Conservation (phyloP, 1,139 yeast genomes). For the Pichia sp. region DNA sequence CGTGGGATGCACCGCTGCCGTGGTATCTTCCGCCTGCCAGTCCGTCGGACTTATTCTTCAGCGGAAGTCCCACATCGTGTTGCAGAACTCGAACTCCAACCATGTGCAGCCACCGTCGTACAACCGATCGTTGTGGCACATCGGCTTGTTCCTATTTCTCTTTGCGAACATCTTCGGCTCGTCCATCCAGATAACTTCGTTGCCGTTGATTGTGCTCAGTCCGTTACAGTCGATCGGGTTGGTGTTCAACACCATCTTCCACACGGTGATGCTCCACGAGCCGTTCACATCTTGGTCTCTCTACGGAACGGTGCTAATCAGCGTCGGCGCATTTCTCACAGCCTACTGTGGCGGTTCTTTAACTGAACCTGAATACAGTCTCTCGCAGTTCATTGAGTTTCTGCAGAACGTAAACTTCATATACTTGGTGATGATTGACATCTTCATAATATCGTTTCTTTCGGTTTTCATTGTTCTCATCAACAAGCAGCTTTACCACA, state of each 20-base stretch:
- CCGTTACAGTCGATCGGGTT: conserved; percentile 86
- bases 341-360: conserved; percentile 65
- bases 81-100: conserved; percentile 33
- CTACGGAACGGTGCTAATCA: conserved; percentile 63
- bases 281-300: conserved; percentile 55
- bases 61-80: conserved; percentile 65
- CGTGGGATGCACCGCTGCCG: conserved; percentile 70
- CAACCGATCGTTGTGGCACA: conserved; percentile 66
- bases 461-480: conserved; percentile 27
- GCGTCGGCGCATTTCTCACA: conserved; percentile 73
- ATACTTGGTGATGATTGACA: conserved; percentile 39
- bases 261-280: conserved; percentile 65
- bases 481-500: conserved; percentile 6
- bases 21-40: conserved; percentile 75
- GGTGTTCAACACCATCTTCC: conserved; percentile 78
- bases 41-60: conserved; percentile 81
- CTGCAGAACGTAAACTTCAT: conserved; percentile 40
- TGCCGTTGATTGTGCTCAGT: conserved; percentile 74
- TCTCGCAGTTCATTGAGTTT: conserved; percentile 42
- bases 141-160: conserved; percentile 68
- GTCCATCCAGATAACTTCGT: conserved; percentile 74
- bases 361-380: conserved; percentile 47
- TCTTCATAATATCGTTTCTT: conserved; percentile 30
- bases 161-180: conserved; percentile 77
- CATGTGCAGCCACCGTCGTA: conserved; percentile 36